These are phyloP conservation scores for Mucor lusitanicus DNA, from an alignment of 371 early-diverging fungal species.

Conservation along the genomic window DNA sequence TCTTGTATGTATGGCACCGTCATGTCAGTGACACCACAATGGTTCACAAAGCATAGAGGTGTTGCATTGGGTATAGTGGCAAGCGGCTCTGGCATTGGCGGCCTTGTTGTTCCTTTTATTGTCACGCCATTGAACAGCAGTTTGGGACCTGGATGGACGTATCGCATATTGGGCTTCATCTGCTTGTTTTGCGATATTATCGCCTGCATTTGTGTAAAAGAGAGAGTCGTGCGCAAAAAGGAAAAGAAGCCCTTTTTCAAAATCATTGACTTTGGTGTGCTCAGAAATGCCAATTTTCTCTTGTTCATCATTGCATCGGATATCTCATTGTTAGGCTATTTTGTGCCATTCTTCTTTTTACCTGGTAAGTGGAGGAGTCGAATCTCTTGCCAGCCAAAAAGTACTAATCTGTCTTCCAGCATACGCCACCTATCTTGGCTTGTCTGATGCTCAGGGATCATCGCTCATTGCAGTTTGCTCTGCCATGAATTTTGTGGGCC, in stretches of 20 bases:
- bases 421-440: conserved; percentile 28
- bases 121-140: conserved; percentile 55
- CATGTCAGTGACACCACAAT: conserved; percentile 68
- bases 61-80: conserved; percentile 75
- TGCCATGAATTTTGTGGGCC: conserved; percentile 31
- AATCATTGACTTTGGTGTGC: conserved; percentile 15
- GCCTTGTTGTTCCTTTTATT: conserved; percentile 68
- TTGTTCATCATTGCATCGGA: conserved; percentile 31
- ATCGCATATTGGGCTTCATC: conserved; percentile 58
- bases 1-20: conserved; percentile 16
- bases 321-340: conserved; percentile 35
- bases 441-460: conserved; percentile 36
- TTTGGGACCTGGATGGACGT: conserved; percentile 61
- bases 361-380: conserved; percentile 19
- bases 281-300: conserved; percentile 19
- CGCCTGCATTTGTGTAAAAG: conserved; percentile 38
- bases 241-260: conserved; percentile 10
- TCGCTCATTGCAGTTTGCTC: conserved; percentile 30
- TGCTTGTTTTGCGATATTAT: conserved; percentile 21
- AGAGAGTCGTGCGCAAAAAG: conserved; percentile 28
- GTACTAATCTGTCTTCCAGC: conserved; percentile 14
- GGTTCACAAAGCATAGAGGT: conserved; percentile 71
- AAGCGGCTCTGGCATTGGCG: conserved; percentile 83
- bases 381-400: not conserved
- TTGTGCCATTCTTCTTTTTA: conserved; percentile 40